Evolutionary conservation across 768 basidiomycete species (phyloP), one percentile per base, ranked within the genome.

Genomic region (Tricholoma flavovirens): DNA sequence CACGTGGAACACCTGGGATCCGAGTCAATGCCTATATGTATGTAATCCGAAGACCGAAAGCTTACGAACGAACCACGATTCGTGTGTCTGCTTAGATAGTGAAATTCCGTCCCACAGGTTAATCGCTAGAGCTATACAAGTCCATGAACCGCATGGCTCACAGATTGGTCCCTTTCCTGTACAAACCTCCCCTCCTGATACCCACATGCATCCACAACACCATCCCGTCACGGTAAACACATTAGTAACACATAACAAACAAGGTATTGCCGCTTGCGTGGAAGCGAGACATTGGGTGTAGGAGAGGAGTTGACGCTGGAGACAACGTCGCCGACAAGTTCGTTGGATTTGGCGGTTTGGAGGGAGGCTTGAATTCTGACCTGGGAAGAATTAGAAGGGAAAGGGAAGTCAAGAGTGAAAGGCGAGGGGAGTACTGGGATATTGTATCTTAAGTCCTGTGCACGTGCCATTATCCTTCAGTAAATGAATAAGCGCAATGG

Each of bases 91-190:
- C n/a, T n/a, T n/a, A n/a, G n/a, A n/a, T n/a, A n/a, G n/a, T n/a
- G n/a, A n/a, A n/a, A n/a, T n/a, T n/a, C n/a, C 81, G 61, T 92
- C 90, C 82, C 88, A 93, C 1, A 90, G 92, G 66, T 93, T 93
- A 67, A 93, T 78, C 11, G 87, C 85, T 87, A 65, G 90, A 92
- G 61, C 83, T 87, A 66, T 93, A 93, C 5, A 84, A 85, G 11
- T 92, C 93, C 0, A 92, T 88, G 67, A 94, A 94, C 84, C 90
- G 60, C 2, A 5, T 5, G 5, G 5, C n/a, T 2, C 19, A 29
- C 15, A 40, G 24, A 52, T 36, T 15, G 36, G 24, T 12, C 14
- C 33, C n/a, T 19, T n/a, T 4, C 19, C 9, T 9, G 1, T 9
- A 3, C 5, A 38, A 12, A 77, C 51, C 77, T 70, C 14, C 72